Percentiles rank a stretch among this genome's conserved stretches.
Evolutionary conservation across 164 flowering plant species (phyloP).

Genomic region (Tetracentron sinense): DNA sequence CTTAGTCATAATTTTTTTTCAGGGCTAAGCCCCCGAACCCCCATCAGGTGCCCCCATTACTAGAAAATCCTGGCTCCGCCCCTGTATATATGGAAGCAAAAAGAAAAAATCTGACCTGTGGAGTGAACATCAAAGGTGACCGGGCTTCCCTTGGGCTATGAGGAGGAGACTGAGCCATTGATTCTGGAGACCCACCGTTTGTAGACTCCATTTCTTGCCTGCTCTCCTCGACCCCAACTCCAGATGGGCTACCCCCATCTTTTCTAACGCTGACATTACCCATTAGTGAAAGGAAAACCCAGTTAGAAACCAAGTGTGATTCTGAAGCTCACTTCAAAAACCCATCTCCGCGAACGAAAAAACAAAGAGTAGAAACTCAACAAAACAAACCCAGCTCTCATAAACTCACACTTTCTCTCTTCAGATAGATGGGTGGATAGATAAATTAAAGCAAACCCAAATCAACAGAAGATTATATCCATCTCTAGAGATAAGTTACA

Average conservation of each 20-base stretch:
- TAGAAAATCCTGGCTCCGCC: too few species aligned
- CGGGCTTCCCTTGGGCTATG: slow-evolving; percentile 60
- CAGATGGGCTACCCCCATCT: slow-evolving; percentile 42
- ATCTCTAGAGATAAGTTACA: slow-evolving; percentile 2
- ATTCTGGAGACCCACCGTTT: slow-evolving; percentile 22
- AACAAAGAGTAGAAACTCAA: neutral
- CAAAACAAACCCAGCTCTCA: neutral
- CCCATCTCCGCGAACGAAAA: neutral
- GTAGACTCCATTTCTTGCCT: slow-evolving; percentile 10
- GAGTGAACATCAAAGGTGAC: slow-evolving; percentile 73
- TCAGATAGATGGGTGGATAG: too few species aligned
- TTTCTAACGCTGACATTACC: slow-evolving; percentile 82
- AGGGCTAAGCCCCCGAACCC: too few species aligned
- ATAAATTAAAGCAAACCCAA: neutral
- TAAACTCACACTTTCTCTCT: too few species aligned
- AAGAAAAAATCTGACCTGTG: slow-evolving; percentile 48
- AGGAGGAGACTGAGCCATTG: slow-evolving; percentile 78
- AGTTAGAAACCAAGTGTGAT: slow-evolving; percentile 1
- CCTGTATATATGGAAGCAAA: neutral
- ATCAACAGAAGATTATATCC: neutral
- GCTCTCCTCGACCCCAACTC: slow-evolving; percentile 22
- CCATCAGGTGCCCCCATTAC: too few species aligned
- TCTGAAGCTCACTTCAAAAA: neutral
- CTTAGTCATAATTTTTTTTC: too few species aligned
- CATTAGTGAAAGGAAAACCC: slow-evolving; percentile 32